Conservation (phyloP, 176 grass and related monocot genomes). For the Tillandsia leiboldiana region DNA sequence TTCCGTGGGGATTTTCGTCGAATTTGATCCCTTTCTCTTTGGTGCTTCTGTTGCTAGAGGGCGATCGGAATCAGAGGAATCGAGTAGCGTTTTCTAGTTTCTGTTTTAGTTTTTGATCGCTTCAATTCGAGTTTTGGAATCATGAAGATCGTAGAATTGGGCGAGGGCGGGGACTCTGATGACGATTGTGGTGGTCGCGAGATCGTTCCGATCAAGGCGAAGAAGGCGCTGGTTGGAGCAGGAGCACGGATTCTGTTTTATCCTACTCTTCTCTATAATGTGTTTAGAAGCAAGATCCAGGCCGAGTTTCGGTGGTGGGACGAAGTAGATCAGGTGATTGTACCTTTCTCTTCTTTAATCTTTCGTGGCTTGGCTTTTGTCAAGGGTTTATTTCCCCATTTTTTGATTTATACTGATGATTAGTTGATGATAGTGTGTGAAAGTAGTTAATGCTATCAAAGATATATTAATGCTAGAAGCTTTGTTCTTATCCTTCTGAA, state of each 20-base stretch:
- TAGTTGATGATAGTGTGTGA: neutral
- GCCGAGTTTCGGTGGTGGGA: conserved; percentile 95
- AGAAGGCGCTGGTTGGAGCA: conserved; percentile 53
- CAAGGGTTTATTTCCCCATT: neutral
- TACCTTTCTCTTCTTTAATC: neutral
- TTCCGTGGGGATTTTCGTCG: conserved; percentile 10
- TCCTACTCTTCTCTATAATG: conserved; percentile 79
- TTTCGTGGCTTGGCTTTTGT: conserved; percentile 6
- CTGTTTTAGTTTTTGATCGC: conserved; percentile 1
- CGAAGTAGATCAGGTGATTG: conserved; percentile 67
- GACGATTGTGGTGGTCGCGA: conserved; percentile 15
- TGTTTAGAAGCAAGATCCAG: conserved; percentile 72
- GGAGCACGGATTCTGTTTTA: conserved; percentile 75
- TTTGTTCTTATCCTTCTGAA: no score
- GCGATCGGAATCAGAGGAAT: conserved; percentile 19
- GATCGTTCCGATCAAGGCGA: conserved; percentile 41
- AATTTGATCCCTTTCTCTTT: conserved; percentile 24
- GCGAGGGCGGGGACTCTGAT: conserved; percentile 14
- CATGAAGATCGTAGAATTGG: conserved; percentile 38
- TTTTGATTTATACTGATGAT: conserved; percentile 1
- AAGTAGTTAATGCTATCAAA: neutral
- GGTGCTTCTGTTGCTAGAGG: neutral
- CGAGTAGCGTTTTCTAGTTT: conserved; percentile 12
- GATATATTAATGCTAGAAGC: neutral
- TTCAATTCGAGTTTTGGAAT: neutral